Evolutionary conservation across 768 basidiomycete genomes (phyloP), one percentile per base, ranked within the genome.

Genomic region (Erythrobasidium yunnanense): DNA sequence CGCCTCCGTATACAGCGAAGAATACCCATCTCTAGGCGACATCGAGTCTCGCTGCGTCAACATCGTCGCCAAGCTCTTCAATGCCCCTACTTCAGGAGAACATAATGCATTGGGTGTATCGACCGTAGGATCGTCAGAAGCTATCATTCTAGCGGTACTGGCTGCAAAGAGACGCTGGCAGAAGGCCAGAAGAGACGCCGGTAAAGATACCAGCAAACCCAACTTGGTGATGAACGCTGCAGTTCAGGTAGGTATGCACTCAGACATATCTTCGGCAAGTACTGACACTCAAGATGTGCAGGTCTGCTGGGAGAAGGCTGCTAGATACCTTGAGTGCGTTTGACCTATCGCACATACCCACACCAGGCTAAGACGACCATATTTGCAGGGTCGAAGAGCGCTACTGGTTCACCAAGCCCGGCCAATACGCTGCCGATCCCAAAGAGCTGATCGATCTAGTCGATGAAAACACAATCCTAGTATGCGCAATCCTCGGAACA

Each of bases 401-500:
- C 45, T 77, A 70, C 67, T 74, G 73, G 70, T 72, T 70, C 70
- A 71, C 69, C 69, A 55, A 51, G 1, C 23, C 33, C 17, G 74
- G 71, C 27, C 38, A 71, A 55, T 76, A 75, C 66, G 65, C 72
- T 18, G 68, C 74, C 52, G 73, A 76, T 42, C 76, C 76, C 7
- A 66, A 75, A 45, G 73, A 75, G 66, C 71, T 70, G 4, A 71
- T 70, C 47, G 74, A 72, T 30, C 66, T 76, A 11, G 74, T 75
- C 32, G 75, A 77, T 62, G 75, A 77, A 68, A 75, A 76, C 70
- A 77, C 76, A 2, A 71, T 75, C 62, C 54, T 73, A 17, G 67
- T 74, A 23, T 69, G 70, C 42, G 67, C 55, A 3, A 74, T 75
- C 45, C 68, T 75, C 4, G 75, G 75, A 25, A 71, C 67, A 32